A percentile compares a stretch with the other conserved stretches of the same genome.
These are phyloP conservation scores for Aspergillus saccharolyticus DNA, from an alignment of 495 filamentous ascomycete species.

Conservation along the genomic window DNA sequence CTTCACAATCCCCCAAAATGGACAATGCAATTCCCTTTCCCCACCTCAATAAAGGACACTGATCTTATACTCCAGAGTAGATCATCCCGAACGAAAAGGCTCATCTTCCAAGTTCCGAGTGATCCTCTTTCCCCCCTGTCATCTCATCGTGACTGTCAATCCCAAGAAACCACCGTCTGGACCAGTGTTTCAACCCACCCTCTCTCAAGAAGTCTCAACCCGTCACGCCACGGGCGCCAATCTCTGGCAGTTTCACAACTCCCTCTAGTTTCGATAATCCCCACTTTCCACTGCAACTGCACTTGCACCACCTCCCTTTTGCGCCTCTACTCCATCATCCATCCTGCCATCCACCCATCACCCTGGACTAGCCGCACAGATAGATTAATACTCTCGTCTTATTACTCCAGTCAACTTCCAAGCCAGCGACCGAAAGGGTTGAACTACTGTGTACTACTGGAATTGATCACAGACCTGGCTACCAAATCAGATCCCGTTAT, in stretches of 20 bases:
- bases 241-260: neutral
- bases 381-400: neutral
- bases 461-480: slow-evolving; percentile 5
- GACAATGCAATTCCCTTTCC: neutral
- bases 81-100: neutral
- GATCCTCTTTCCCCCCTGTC: slow-evolving; percentile 2
- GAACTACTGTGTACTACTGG: neutral
- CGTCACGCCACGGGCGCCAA: slow-evolving; percentile 17
- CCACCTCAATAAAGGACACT: neutral
- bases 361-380: neutral
- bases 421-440: neutral
- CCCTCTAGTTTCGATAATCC: no score
- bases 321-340: neutral
- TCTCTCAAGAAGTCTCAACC: no score
- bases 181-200: slow-evolving; percentile 23
- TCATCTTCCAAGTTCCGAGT: no score
- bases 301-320: neutral
- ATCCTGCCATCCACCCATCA: slow-evolving; percentile 1
- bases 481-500: slow-evolving; percentile 6
- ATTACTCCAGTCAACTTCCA: neutral
- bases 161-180: slow-evolving; percentile 9
- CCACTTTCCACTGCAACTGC: no score
- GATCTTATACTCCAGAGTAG: no score
- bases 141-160: neutral
- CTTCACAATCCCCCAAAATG: neutral